These are phyloP conservation scores for Rhizoctonia solani DNA, from an alignment of 1,284 basidiomycete species.

Conservation along the genomic window DNA sequence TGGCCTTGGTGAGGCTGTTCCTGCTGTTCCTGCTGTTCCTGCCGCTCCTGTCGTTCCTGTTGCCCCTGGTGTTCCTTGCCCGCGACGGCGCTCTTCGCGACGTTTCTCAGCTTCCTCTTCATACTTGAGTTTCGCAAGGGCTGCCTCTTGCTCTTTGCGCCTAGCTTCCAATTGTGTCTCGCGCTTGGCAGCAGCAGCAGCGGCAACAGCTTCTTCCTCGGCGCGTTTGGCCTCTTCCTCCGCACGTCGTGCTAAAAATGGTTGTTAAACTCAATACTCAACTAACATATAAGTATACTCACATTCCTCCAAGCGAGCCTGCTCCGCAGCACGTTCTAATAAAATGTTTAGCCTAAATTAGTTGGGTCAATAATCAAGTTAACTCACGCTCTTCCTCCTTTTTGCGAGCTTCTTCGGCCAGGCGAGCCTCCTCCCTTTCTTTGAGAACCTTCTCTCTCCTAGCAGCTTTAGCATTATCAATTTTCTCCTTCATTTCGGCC, in stretches of 20 bases:
- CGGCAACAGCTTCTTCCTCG: constrained; percentile 58
- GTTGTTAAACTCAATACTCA: background rate
- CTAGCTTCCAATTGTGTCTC: constrained; percentile 44
- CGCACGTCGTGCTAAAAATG: constrained; percentile 34
- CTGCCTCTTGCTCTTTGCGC: constrained; percentile 63
- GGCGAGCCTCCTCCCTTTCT: constrained; percentile 62
- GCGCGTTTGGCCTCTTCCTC: constrained; percentile 41
- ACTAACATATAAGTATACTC: background rate
- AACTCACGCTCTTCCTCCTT: constrained; percentile 54
- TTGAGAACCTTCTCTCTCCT: constrained; percentile 60
- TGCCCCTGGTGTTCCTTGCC: no score
- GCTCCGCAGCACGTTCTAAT: constrained; percentile 59
- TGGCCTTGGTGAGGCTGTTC: constrained; percentile 4
- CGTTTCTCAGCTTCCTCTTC: constrained; percentile 80
- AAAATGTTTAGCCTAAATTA: constrained; percentile 40
- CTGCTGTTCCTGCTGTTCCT: constrained; percentile 38
- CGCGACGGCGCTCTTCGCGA: constrained; percentile 44
- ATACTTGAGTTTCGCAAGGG: constrained; percentile 59
- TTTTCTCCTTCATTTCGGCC: constrained; percentile 67
- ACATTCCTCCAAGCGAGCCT: constrained; percentile 49
- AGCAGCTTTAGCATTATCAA: constrained; percentile 86
- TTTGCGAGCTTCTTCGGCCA: constrained; percentile 54
- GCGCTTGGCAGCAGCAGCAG: constrained; percentile 55
- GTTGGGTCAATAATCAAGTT: constrained; percentile 50
- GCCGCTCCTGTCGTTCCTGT: no score